Evolutionary conservation across 2,329 filamentous ascomycete genomes (phyloP).

Genomic region (Bipolaris oryzae): DNA sequence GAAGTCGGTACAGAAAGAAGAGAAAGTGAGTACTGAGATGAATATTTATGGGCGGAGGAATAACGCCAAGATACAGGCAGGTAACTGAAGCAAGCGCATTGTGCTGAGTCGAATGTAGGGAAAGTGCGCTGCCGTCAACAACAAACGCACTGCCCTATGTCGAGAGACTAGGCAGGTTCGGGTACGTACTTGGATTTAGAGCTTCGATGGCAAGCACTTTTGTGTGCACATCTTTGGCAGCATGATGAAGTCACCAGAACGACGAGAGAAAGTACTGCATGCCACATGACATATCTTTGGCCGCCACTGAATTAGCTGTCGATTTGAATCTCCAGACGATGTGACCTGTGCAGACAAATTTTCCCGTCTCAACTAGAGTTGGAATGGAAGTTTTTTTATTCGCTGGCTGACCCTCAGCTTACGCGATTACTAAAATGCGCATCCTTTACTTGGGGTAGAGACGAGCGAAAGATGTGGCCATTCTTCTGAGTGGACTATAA

Average conservation of each 20-base stretch:
- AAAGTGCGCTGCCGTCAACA: constrained; percentile 22
- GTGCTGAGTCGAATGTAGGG: constrained; percentile 7
- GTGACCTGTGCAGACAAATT: too few species aligned
- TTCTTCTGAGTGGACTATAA: background rate
- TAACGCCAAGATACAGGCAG: constrained; percentile 28
- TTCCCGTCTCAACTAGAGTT: too few species aligned
- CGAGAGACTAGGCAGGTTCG: constrained; percentile 1
- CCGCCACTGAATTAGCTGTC: background rate
- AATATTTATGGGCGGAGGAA: constrained; percentile 19
- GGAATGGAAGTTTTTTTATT: too few species aligned
- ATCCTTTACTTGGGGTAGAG: background rate
- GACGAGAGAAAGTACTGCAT: too few species aligned
- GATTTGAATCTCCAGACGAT: background rate
- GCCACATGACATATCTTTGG: background rate
- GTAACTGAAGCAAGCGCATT: constrained; percentile 9
- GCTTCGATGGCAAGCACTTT: too few species aligned
- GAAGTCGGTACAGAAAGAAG: constrained; percentile 22
- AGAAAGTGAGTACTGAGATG: constrained; percentile 9
- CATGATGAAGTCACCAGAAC: background rate
- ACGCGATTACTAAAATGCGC: too few species aligned
- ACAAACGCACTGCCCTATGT: constrained; percentile 22
- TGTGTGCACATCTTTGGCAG: too few species aligned
- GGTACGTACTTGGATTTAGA: background rate
- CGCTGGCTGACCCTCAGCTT: too few species aligned
- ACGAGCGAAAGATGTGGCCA: background rate